phyloP scores from a whole-genome alignment of 768 basidiomycete genomes.

The Mycena latifolia region DNA sequence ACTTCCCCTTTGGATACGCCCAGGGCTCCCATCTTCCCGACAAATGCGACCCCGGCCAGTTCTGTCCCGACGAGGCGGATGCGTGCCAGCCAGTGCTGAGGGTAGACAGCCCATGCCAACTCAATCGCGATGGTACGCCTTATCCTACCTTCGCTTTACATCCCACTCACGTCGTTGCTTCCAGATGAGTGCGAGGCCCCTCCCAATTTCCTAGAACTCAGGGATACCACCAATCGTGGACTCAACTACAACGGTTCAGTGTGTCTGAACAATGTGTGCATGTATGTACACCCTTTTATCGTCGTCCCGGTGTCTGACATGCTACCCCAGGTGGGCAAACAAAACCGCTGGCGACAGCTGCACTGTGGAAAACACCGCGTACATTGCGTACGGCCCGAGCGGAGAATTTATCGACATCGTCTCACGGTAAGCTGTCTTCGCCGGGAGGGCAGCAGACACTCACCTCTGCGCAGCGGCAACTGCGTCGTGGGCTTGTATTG shows the following conservation, averaged over 20 bases:
- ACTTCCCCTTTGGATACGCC: slow-evolving; percentile 80
- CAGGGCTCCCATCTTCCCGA: slow-evolving; percentile 62
- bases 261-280: slow-evolving; percentile 87
- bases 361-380: slow-evolving; percentile 82
- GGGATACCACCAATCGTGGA: slow-evolving; percentile 74
- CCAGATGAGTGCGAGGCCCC: slow-evolving; percentile 84
- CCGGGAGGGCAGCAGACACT: neutral
- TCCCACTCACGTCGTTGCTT: slow-evolving; percentile 3
- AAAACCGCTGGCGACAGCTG: slow-evolving; percentile 74
- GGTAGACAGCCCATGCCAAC: slow-evolving; percentile 80
- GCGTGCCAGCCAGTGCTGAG: slow-evolving; percentile 70
- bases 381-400: slow-evolving; percentile 73
- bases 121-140: slow-evolving; percentile 85
- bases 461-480: slow-evolving; percentile 64
- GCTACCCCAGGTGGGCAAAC: slow-evolving; percentile 78
- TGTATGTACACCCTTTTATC: slow-evolving; percentile 59
- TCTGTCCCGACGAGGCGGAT: slow-evolving; percentile 89
- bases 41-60: slow-evolving; percentile 70
- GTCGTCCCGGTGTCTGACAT: neutral
- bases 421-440: slow-evolving; percentile 67
- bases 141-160: neutral
- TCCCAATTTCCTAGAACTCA: slow-evolving; percentile 71
- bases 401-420: slow-evolving; percentile 82
- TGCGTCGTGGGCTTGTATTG: slow-evolving; percentile 83
- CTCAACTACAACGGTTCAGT: slow-evolving; percentile 86